Base-by-base conservation (phyloP, 352 stramenopile species). In the Pythium chondricola region DNA sequence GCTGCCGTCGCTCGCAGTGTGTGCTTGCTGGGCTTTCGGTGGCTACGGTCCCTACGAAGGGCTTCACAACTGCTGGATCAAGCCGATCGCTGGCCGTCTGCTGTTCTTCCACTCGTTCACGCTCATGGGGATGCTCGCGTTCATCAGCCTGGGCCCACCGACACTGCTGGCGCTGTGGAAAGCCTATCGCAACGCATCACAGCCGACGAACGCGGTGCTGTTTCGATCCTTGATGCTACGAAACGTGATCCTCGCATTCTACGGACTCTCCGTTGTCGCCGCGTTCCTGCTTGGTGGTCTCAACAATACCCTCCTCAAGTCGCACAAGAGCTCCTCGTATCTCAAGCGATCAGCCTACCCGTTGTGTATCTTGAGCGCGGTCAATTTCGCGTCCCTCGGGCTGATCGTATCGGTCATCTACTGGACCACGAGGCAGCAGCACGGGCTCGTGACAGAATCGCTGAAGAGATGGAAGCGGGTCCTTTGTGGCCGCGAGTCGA, bases 21-120 rank as follows among this genome's bases (percentile, higher is more conserved):
- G 25, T 9, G 44, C 44, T 27, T 69, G 61, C 52, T 69, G 48
- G 22, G 43, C 51, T 21, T 69, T 69, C 20, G 57, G 43, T 2
- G 43, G 43, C 32, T 69, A 66, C 21, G 57, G 57, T 4, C 61
- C 61, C 25, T 69, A 66, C 25, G 52, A 48, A 18, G 61, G 57
- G 4, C 57, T 67, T 24, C 57, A 71, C 43, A 67, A 65, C 24
- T 71, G 62, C 49, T 71, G 57, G 62, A 67, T 71, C 45, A 45
- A 57, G n/a, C 52, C 52, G 7, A 53, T 48, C n/a, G 30, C 52
- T 13, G 58, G 58, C 13, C 62, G 62, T 37, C 43, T 71, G 5
- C 32, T 71, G 2, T 67, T 65, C 43, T 71, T 67, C 25, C 58
- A 67, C 38, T 65, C 53, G 21, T 67, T 71, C 43, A 71, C 58